These are phyloP conservation scores for Bombardia bombarda DNA, from an alignment of 495 filamentous ascomycete species.

Conservation along the genomic window DNA sequence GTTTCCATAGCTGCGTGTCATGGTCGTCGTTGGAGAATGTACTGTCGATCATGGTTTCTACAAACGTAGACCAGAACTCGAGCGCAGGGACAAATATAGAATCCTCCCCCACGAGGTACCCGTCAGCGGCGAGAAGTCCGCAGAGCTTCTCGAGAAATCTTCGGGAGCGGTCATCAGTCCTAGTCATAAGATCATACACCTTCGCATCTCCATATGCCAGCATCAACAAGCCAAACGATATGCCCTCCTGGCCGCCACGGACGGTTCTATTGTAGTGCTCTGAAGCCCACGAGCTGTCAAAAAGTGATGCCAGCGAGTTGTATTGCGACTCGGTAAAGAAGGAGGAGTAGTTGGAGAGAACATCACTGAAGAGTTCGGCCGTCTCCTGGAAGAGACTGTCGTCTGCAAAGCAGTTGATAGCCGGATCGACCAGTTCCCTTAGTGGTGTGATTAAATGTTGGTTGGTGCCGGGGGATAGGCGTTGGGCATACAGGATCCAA, in stretches of 20 bases:
- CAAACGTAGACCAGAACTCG: conserved; percentile 76
- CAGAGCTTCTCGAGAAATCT: conserved; percentile 45
- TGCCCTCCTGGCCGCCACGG: conserved; percentile 52
- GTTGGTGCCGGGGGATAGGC: conserved; percentile 44
- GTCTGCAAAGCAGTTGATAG: conserved; percentile 47
- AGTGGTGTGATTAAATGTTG: conserved; percentile 44
- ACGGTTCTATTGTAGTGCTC: conserved; percentile 45
- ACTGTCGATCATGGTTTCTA: conserved; percentile 45
- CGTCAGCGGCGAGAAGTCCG: conserved; percentile 60
- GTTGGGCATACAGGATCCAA: conserved; percentile 64
- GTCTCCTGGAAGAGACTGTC: conserved; percentile 49
- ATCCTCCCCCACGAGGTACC: conserved; percentile 71
- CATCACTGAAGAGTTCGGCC: conserved; percentile 56
- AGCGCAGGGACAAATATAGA: conserved; percentile 65
- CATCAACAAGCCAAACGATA: conserved; percentile 61
- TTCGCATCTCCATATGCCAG: conserved; percentile 60
- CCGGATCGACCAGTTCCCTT: conserved; percentile 43
- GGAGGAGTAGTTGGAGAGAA: conserved; percentile 53
- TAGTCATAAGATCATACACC: conserved; percentile 41
- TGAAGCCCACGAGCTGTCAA: conserved; percentile 48
- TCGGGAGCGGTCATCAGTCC: conserved; percentile 33
- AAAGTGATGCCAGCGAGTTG: conserved; percentile 43
- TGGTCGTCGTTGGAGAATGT: conserved; percentile 27
- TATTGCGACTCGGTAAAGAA: conserved; percentile 54
- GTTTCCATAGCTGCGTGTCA: conserved; percentile 19